Percentiles rank a stretch among this genome's conserved stretches.
Conservation (phyloP, 1,284 basidiomycete species). For the Heliocybe sulcata region DNA sequence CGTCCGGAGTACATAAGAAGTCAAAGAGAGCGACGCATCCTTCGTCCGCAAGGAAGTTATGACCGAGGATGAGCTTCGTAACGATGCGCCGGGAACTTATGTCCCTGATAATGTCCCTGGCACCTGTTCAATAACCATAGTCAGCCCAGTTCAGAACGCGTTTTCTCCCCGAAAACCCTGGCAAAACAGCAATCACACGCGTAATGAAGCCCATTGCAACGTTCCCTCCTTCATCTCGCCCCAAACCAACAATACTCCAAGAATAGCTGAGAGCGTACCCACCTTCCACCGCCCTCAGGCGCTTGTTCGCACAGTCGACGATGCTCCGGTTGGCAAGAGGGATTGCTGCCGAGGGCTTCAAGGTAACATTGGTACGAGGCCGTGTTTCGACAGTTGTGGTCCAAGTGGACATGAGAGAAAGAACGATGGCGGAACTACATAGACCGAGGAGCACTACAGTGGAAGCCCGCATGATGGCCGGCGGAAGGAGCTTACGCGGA, state of each 20-base stretch:
- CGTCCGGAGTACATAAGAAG: conserved; percentile 43
- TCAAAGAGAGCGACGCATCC: conserved; percentile 50
- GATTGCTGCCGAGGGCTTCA: not conserved
- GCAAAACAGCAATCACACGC: not conserved
- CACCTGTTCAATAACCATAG: conserved; percentile 32
- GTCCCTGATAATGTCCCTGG: conserved; percentile 37
- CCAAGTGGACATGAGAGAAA: not conserved
- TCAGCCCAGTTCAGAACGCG: not conserved
- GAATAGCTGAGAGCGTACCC: not conserved
- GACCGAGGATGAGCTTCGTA: conserved; percentile 44
- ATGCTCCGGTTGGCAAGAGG: not conserved
- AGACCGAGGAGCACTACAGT: too few species aligned
- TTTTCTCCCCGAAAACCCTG: not conserved
- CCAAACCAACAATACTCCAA: not conserved
- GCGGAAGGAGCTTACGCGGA: too few species aligned
- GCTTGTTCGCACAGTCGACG: not conserved
- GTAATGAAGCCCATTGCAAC: not conserved
- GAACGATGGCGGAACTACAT: not conserved
- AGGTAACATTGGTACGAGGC: not conserved
- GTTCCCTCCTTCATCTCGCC: not conserved
- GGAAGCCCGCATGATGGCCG: too few species aligned
- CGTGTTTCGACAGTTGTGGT: not conserved
- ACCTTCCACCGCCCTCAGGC: not conserved
- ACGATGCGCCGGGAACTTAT: conserved; percentile 35
- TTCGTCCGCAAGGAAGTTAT: conserved; percentile 52